Evolutionary conservation across 192 early-diverging fungal genomes (phyloP).

Genomic region (Coemansia sp.): DNA sequence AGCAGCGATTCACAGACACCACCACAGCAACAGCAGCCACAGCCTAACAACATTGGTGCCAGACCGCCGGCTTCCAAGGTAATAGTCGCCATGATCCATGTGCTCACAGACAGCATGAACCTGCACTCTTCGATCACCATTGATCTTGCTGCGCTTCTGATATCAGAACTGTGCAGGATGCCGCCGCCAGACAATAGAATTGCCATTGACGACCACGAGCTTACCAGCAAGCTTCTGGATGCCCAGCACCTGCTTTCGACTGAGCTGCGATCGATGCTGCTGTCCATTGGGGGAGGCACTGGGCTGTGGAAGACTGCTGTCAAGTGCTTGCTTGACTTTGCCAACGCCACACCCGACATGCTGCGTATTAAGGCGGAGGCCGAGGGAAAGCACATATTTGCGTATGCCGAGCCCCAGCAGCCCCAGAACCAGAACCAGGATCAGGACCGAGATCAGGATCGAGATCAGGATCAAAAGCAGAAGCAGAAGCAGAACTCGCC

Average conservation of each 20-base stretch:
- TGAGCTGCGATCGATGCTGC: constrained; percentile 40
- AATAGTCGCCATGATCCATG: constrained; percentile 32
- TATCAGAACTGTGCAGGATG: constrained; percentile 25
- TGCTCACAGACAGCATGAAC: constrained; percentile 32
- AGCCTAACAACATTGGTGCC: constrained; percentile 13
- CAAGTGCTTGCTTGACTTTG: constrained; percentile 39
- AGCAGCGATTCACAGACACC: neutral
- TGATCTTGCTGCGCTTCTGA: constrained; percentile 30
- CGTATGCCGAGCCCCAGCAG: neutral
- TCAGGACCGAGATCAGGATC: no score
- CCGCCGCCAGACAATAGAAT: constrained; percentile 14
- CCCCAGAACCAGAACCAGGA: neutral
- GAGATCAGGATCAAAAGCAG: no score
- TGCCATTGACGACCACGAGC: constrained; percentile 16
- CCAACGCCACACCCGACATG: constrained; percentile 35
- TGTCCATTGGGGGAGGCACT: neutral
- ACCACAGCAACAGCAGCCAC: neutral
- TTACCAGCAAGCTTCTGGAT: constrained; percentile 12
- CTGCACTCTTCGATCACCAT: constrained; percentile 37
- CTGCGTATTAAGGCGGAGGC: constrained; percentile 35
- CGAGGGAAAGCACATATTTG: constrained; percentile 34
- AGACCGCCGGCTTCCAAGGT: constrained; percentile 29
- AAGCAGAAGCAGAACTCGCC: neutral
- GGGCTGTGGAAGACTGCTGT: constrained; percentile 43
- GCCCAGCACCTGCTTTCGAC: constrained; percentile 32